Conservation (phyloP, 1,284 basidiomycete genomes). For the Microbotryum violaceum region DNA sequence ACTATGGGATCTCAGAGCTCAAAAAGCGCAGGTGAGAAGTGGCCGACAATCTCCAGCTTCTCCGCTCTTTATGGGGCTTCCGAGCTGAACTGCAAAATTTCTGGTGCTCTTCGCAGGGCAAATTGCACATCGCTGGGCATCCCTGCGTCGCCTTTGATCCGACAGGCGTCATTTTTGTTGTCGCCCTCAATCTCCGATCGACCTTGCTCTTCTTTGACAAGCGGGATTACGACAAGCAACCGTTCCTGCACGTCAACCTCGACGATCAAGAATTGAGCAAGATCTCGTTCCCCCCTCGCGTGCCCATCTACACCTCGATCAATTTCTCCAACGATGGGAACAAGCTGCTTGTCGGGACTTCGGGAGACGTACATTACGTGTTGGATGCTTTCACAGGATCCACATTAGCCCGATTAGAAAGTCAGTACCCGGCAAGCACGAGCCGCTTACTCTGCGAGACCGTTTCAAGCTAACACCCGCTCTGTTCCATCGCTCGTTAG, state of each 20-base stretch:
- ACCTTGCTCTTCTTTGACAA: conserved; percentile 80
- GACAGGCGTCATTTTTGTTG: conserved; percentile 82
- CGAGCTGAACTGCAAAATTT: conserved; percentile 34
- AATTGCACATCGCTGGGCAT: conserved; percentile 50
- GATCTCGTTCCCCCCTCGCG: conserved; percentile 72
- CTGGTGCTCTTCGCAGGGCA: conserved; percentile 45
- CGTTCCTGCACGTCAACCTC: conserved; percentile 74
- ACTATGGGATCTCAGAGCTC: conserved; percentile 85
- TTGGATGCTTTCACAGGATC: conserved; percentile 78
- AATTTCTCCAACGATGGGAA: conserved; percentile 84
- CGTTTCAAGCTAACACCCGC: too few species aligned
- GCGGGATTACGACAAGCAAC: conserved; percentile 80
- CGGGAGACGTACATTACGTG: conserved; percentile 85
- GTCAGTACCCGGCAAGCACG: conserved; percentile 38
- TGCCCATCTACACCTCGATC: conserved; percentile 83
- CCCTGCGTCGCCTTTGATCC: conserved; percentile 86
- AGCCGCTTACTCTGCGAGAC: not conserved
- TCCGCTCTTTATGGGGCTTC: not conserved
- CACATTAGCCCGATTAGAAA: conserved; percentile 72
- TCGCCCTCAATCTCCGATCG: conserved; percentile 77
- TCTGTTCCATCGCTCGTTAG: too few species aligned
- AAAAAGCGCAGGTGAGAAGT: conserved; percentile 54
- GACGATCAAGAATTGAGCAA: conserved; percentile 67
- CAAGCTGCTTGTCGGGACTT: conserved; percentile 84
- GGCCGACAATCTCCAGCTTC: not conserved